Evolutionary conservation across 2,329 filamentous ascomycete species (phyloP).

Genomic region (Parascedosporium putredinis): DNA sequence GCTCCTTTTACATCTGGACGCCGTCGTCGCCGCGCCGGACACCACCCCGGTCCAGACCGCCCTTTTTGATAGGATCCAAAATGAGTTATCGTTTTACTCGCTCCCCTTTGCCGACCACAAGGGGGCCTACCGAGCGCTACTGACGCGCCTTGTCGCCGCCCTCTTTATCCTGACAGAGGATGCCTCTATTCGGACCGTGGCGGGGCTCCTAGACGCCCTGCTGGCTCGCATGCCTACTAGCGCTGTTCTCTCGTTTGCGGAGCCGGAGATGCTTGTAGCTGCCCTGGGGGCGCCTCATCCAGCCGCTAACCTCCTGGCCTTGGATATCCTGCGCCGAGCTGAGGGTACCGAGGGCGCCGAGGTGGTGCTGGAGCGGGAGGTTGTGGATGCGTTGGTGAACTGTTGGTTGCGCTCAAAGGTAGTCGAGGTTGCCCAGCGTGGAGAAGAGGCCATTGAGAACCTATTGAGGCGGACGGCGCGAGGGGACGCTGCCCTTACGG

Average conservation of each 20-base stretch:
- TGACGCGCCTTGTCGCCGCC: conserved; percentile 3
- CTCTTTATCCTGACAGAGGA: conserved; percentile 3
- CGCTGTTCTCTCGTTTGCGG: conserved; percentile 2
- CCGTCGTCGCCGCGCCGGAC: not conserved
- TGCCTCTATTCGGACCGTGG: conserved; percentile 1
- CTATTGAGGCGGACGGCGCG: not conserved
- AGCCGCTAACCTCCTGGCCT: conserved; percentile 1
- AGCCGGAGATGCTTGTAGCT: conserved; percentile 3
- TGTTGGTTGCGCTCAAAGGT: conserved; percentile 1
- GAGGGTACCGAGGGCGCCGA: conserved; percentile 1
- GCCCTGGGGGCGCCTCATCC: conserved; percentile 6
- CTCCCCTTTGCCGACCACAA: conserved; percentile 6
- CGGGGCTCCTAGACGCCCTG: conserved; percentile 6
- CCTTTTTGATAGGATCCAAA: conserved; percentile 6
- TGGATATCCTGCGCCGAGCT: conserved; percentile 4
- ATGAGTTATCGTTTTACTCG: conserved; percentile 3
- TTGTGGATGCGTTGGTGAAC: not conserved
- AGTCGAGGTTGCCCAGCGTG: conserved; percentile 4
- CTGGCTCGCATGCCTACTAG: conserved; percentile 4
- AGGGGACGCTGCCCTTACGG: conserved; percentile 1
- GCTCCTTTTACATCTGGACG: conserved; percentile 1
- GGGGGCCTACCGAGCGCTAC: conserved; percentile 4
- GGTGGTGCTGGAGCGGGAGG: not conserved
- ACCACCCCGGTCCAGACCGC: not conserved
- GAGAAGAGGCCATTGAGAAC: conserved; percentile 5